Evolutionary conservation across 192 early-diverging fungal species (phyloP).

Genomic region (Coemansia asiatica): DNA sequence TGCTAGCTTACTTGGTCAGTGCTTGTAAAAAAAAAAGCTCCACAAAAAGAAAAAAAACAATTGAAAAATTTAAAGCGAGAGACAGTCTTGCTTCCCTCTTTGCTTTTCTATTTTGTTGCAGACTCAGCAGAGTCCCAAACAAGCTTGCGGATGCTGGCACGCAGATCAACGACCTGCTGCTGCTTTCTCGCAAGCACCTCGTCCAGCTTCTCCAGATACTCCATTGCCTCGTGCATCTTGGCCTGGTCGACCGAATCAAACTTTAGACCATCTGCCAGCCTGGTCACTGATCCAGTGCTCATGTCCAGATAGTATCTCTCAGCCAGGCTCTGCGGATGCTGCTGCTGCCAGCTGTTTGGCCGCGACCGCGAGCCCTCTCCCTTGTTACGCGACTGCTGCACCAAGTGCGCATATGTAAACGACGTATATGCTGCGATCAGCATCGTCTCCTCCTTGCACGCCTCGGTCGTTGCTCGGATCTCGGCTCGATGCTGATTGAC

Average conservation of each 20-base stretch:
- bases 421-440: constrained; percentile 47
- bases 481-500: constrained; percentile 66
- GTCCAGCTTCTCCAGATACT: constrained; percentile 62
- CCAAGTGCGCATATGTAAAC: constrained; percentile 40
- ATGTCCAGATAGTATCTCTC: constrained; percentile 49
- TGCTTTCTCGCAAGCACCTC: constrained; percentile 60
- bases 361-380: constrained; percentile 10
- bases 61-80: no score
- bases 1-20: no score
- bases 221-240: constrained; percentile 64
- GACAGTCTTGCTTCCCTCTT: not conserved
- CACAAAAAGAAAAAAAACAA: not conserved
- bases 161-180: constrained; percentile 55
- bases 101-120: not conserved
- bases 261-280: constrained; percentile 35
- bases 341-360: constrained; percentile 42
- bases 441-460: constrained; percentile 65
- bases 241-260: constrained; percentile 56
- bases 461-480: constrained; percentile 62
- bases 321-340: constrained; percentile 33
- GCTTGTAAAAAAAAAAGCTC: not conserved
- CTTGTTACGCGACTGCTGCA: constrained; percentile 31
- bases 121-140: constrained; percentile 20
- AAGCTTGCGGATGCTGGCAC: constrained; percentile 38
- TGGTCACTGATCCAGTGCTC: constrained; percentile 30